phyloP scores from a whole-genome alignment of 2,329 filamentous ascomycete species.

The Pezicula carpinea region DNA sequence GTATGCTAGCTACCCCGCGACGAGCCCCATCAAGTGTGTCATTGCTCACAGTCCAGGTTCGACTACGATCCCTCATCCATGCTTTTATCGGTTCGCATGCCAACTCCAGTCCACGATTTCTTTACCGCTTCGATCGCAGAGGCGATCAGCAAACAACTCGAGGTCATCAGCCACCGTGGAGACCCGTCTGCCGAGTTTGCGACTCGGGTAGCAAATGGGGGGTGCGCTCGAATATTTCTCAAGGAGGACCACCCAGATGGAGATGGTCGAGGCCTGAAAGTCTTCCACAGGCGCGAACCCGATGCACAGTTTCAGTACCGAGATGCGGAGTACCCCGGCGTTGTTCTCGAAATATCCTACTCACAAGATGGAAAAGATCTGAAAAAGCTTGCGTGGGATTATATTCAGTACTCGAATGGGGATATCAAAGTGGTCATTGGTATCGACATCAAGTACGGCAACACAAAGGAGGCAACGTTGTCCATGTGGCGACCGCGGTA shows the following conservation, averaged over 20 bases:
- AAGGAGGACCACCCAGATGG: neutral
- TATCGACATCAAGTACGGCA: constrained; percentile 12
- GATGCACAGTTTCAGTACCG: constrained; percentile 6
- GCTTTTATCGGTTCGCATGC: neutral
- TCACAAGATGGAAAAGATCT: constrained; percentile 6
- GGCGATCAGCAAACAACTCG: constrained; percentile 4
- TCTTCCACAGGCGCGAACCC: constrained; percentile 4
- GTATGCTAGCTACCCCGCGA: constrained; percentile 5
- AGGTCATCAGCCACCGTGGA: constrained; percentile 2
- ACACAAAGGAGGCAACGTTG: constrained; percentile 11
- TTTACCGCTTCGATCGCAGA: neutral
- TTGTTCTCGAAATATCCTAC: constrained; percentile 8
- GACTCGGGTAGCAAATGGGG: constrained; percentile 1
- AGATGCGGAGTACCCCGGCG: constrained; percentile 4
- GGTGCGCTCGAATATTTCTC: constrained; percentile 3
- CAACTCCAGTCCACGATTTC: neutral
- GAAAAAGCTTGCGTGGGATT: constrained; percentile 9
- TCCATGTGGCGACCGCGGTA: constrained; percentile 11
- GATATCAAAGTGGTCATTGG: constrained; percentile 13
- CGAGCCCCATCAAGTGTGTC: constrained; percentile 1
- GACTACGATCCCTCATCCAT: constrained; percentile 7
- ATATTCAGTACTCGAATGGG: constrained; percentile 12
- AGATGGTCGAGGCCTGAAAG: constrained; percentile 5
- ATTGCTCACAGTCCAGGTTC: constrained; percentile 8
- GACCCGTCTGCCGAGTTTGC: constrained; percentile 6